Evolutionary conservation across 2,329 filamentous ascomycete species (phyloP), one percentile per base, ranked within the genome.

Genomic region (Neofusicoccum laricinum): DNA sequence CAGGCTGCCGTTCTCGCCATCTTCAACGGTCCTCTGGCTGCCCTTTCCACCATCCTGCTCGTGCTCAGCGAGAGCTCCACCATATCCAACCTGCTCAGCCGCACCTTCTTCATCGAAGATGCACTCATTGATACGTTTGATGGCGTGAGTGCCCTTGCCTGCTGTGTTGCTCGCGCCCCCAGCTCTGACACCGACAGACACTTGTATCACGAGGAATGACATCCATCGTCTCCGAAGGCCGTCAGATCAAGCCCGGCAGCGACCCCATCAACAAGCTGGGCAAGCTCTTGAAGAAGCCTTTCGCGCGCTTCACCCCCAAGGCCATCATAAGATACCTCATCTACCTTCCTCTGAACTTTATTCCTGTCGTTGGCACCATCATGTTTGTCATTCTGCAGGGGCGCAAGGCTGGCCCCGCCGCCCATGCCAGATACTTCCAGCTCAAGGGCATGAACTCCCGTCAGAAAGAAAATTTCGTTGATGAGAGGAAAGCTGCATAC

Each of bases 291-390:
- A 81, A 80, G 68, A 84, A 81, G 69, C 85, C 84, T 0, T 84
- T 88, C 65, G 77, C 77, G 30, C 80, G 82, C 66, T 84, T 84
- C 64, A 80, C 80, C 0, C 80, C 83, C 1, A 77, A 78, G 70
- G 87, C 89, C 7, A 77, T 97, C 49, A 79, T 97, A 43, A 84
- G 91, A 46, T 94, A 94, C 71, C 74, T 96, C 67, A 86, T 97
- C 79, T 95, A 96, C 74, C 82, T 97, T 46, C 93, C 94, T 11
- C 83, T 98, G 66, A 98, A 97, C 80, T 93, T 97, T 74, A 93
- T 98, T 61, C 94, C 94, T 0, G 84, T 97, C 0, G 86, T 97
- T 17, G 94, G 94, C 5, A 97, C 93, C 0, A 80, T 88, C 7
- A 80, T 93, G 4, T 98, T 96, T 76, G 84, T 97, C 38, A 75